These are phyloP conservation scores for Onygenales sp. DNA, from an alignment of 2,329 filamentous ascomycete species.

Conservation along the genomic window DNA sequence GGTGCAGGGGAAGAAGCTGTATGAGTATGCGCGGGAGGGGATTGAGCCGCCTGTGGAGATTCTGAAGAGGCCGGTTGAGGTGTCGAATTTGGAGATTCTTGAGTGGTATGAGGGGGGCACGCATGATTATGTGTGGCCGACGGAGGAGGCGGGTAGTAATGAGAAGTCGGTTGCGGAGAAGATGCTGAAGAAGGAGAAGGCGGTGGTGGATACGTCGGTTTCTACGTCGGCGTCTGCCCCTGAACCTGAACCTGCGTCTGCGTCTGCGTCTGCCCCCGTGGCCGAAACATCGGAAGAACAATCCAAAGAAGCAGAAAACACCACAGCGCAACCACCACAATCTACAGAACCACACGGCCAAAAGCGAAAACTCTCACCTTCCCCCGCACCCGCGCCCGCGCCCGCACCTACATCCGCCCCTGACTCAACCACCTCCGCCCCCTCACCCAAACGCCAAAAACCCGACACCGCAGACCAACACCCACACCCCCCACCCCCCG, in stretches of 20 bases:
- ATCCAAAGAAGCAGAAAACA: conserved; percentile 18
- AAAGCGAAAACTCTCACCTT: not conserved
- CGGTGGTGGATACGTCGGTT: conserved; percentile 5
- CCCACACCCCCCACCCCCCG: conserved; percentile 43
- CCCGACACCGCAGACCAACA: conserved; percentile 3
- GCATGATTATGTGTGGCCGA: conserved; percentile 71
- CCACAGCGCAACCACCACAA: not conserved
- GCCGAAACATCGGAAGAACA: conserved; percentile 15
- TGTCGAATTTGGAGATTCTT: conserved; percentile 65
- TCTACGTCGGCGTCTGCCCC: not conserved
- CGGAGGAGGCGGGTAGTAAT: conserved; percentile 62
- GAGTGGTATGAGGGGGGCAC: conserved; percentile 77
- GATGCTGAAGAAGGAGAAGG: conserved; percentile 36
- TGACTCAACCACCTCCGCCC: not conserved
- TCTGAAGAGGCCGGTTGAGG: conserved; percentile 67
- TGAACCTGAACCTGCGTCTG: not conserved
- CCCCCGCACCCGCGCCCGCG: not conserved
- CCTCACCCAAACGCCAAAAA: conserved; percentile 5
- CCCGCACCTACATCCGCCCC: not conserved
- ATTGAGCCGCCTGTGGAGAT: conserved; percentile 80
- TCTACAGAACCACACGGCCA: not conserved
- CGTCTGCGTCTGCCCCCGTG: not conserved
- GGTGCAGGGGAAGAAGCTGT: conserved; percentile 86
- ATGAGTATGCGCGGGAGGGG: conserved; percentile 90
- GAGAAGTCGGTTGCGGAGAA: conserved; percentile 71